Evolutionary conservation across 2,329 filamentous ascomycete genomes (phyloP).

Genomic region (Colletotrichum somersetense): DNA sequence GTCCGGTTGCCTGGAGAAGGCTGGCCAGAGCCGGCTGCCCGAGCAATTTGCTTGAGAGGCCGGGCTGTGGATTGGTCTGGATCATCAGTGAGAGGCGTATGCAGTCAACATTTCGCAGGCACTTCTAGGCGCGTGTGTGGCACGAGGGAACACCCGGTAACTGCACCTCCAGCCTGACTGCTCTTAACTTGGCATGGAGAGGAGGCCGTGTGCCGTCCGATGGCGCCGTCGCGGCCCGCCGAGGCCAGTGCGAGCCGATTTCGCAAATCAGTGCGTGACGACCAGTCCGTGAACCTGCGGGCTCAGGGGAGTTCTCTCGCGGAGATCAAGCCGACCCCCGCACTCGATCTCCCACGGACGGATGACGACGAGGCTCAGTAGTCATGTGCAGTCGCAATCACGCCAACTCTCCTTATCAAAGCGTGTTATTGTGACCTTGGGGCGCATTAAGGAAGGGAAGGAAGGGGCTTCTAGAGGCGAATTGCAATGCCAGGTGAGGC

Average conservation of each 20-base stretch:
- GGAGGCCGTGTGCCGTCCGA: constrained; percentile 20
- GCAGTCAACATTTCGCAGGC: background rate
- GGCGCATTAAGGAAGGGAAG: background rate
- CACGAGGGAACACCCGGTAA: no score
- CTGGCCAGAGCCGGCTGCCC: background rate
- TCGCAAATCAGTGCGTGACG: background rate
- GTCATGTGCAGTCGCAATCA: background rate
- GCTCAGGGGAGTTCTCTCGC: background rate
- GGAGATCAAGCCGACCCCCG: background rate
- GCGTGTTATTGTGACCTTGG: constrained; percentile 20
- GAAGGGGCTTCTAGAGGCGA: background rate
- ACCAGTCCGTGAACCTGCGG: background rate
- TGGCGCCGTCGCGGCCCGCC: constrained; percentile 22
- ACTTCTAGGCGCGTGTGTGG: no score
- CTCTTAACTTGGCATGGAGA: no score
- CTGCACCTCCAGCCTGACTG: no score
- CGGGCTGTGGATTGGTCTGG: background rate
- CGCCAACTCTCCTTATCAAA: background rate
- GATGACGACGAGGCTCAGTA: background rate
- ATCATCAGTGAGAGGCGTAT: background rate
- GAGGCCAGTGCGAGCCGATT: constrained; percentile 24
- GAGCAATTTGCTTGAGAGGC: background rate
- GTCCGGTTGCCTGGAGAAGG: background rate
- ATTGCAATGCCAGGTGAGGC: constrained; percentile 8
- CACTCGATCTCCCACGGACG: background rate